Conservation (phyloP, 2,329 filamentous ascomycete genomes). For the Diaporthe aspalathi region DNA sequence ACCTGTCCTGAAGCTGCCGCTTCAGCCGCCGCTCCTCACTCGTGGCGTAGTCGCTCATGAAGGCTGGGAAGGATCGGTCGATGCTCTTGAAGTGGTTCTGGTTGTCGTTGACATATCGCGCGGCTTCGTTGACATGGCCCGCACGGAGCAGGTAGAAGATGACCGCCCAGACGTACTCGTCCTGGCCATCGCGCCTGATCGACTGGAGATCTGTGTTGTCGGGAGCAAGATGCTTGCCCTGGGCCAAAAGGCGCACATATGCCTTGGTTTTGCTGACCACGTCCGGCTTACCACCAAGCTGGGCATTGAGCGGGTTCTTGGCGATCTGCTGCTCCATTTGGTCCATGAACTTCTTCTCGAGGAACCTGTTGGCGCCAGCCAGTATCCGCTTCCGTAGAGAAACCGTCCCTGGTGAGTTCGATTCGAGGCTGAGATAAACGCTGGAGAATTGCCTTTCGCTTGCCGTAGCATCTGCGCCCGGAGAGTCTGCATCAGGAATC, state of each 20-base stretch:
- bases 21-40: conserved; percentile 81
- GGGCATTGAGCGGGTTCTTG: conserved; percentile 88
- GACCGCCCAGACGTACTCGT: conserved; percentile 93
- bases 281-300: conserved; percentile 88
- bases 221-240: conserved; percentile 84
- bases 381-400: conserved; percentile 83
- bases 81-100: conserved; percentile 86
- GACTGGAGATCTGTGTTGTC: conserved; percentile 82
- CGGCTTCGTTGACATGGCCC: conserved; percentile 85
- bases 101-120: conserved; percentile 85
- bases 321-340: conserved; percentile 82
- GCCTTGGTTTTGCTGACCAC: conserved; percentile 91
- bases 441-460: conserved; percentile 80
- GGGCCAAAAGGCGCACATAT: conserved; percentile 84
- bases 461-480: conserved; percentile 72
- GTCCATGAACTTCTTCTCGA: conserved; percentile 84
- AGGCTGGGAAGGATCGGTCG: conserved; percentile 89
- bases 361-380: conserved; percentile 79
- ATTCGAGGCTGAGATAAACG: conserved; percentile 81
- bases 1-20: conserved; percentile 84
- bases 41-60: conserved; percentile 85
- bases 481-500: conserved; percentile 67
- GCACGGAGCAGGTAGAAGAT: conserved; percentile 91
- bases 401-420: conserved; percentile 71
- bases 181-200: conserved; percentile 53